Evolutionary conservation across 306 rosid species (phyloP), one percentile per base, ranked within the genome.

Genomic region (Acacia crassicarpa): DNA sequence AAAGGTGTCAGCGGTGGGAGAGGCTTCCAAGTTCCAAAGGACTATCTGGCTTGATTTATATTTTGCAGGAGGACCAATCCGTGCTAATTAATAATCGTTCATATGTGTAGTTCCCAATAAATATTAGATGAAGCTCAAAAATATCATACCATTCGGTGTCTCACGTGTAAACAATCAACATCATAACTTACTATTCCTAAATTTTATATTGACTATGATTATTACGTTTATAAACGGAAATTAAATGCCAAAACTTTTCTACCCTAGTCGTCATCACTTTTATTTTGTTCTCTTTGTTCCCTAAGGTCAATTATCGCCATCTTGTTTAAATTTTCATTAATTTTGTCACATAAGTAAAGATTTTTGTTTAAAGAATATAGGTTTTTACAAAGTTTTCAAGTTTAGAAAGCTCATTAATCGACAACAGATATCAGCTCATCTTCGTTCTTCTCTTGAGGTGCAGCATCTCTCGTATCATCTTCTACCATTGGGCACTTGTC

Each of bases 381-480:
- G 25, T 33, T 44, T 35, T 76, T 48, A 63, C 86, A 83, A 84
- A 78, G 75, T 32, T 17, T 44, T 38, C 9, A 35, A 49, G 43
- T 19, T 67, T 11, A 10, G 35, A 35, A 27, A 56, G 45, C 53
- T 14, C 49, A 69, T 86, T 80, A 86, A 77, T 70, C 76, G 44
- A 77, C 86, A 22, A n/a, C 13, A 3, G 91, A 68, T 4, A 78
- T 63, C 48, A 58, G 72, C 80, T 85, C 92, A 20, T 88, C 84
- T 38, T 11, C 27, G 3, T 53, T 84, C 68, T 63, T 81, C 45
- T 33, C 41, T 48, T 83, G 15, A 71, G 88, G 61, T 45, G 80
- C 77, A 22, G 89, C 84, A 67, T 88, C 88, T 9, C 73, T 77
- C 72, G 74, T 87, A 63, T 78, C 85, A 71, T 71, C 54, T 66